Conservation (phyloP, 495 filamentous ascomycete genomes). For the Pyrenula aspistea region DNA sequence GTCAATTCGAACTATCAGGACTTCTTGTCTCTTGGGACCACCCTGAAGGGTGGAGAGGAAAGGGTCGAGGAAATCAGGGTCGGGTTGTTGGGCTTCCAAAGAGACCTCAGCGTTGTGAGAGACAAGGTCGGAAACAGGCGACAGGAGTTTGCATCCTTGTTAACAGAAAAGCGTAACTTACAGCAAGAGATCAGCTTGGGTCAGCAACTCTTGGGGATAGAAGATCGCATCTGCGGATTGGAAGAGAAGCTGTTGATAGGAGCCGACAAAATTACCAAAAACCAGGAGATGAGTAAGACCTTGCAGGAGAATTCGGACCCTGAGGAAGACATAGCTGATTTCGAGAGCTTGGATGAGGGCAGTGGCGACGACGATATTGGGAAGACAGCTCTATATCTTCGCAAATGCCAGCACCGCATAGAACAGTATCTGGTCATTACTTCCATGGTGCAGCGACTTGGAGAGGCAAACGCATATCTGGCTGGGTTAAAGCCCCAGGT, state of each 20-base stretch:
- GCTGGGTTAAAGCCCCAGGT: constrained; percentile 42
- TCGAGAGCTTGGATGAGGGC: constrained; percentile 40
- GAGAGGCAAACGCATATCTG: constrained; percentile 54
- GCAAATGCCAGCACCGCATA: constrained; percentile 43
- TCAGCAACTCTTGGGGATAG: constrained; percentile 56
- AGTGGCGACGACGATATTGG: constrained; percentile 36
- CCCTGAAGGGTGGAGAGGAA: constrained; percentile 79
- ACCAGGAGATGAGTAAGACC: not conserved
- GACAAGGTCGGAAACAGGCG: constrained; percentile 39
- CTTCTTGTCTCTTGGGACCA: constrained; percentile 71
- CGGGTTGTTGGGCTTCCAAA: constrained; percentile 69
- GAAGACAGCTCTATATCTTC: constrained; percentile 29
- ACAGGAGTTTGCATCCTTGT: constrained; percentile 37
- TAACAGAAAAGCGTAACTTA: constrained; percentile 42
- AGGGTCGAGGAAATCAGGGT: constrained; percentile 80
- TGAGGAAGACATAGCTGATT: constrained; percentile 26
- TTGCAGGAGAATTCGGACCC: constrained; percentile 14
- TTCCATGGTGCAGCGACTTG: constrained; percentile 36
- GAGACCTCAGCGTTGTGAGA: constrained; percentile 56
- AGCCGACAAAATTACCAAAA: constrained; percentile 1
- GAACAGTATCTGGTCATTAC: constrained; percentile 45
- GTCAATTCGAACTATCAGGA: constrained; percentile 90
- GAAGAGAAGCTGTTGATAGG: constrained; percentile 57
- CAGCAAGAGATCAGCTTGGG: constrained; percentile 43
- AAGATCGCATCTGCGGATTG: constrained; percentile 57